Evolutionary conservation across 305 asterid species (phyloP), one percentile per base, ranked within the genome.

Genomic region (Solanum hybrid): DNA sequence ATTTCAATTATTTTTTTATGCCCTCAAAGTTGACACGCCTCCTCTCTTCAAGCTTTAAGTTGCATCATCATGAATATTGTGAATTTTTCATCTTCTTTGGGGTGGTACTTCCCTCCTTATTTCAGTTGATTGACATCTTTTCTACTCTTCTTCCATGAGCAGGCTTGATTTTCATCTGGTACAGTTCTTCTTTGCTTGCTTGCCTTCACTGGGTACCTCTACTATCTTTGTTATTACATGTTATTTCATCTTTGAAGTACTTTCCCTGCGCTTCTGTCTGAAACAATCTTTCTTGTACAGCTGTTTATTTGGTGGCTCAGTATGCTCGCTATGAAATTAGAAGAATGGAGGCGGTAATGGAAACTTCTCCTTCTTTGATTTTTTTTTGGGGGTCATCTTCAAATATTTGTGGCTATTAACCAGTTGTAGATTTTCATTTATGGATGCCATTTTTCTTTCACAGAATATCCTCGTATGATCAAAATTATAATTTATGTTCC

Each of bases 81-180:
- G 1, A 76, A 76, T 10, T 34, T 34, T 79, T 79, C 51, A 20
- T 37, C 38, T 84, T 36, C 88, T 84, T 3, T 29, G 13, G 29
- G 75, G 41, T 84, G 24, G 39, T 51, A 13, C 29, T 57, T 33
- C 27, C 34, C n/a, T 34, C 33, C 26, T 65, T 90, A 24, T 80
- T 92, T n/a, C 33, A 13, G 24, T 61, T 38, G 51, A 65, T 73
- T 61, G 39, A 85, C 77, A 39, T 89, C 5, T 45, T 89, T 20
- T 89, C 65, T 31, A 79, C 77, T 38, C 32, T 61, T 92, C 79
- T 31, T 61, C 93, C 90, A 39, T 89, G 93, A 84, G 79, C 94
- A 97, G 99, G 97, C 76, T 94, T 91, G 99, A 97, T 96, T 97
- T 96, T 91, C 99, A 97, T 95, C 92, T 97, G 94, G 98, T 96